Percentiles rank a stretch among this genome's conserved stretches.
Conservation (phyloP, 805 yeast genomes). For the Debaryomyces hansenii region DNA sequence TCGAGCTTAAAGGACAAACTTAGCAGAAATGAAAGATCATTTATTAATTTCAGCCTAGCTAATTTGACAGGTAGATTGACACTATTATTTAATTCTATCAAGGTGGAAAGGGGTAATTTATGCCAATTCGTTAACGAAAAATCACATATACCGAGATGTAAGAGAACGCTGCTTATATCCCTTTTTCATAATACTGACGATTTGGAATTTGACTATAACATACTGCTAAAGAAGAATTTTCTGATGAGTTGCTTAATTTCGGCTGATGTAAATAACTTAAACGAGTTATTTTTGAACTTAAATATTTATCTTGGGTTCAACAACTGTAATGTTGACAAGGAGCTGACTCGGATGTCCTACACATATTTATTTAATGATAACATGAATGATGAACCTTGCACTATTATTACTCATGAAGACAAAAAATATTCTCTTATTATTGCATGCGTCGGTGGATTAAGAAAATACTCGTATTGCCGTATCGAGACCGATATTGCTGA, state of each 20-base stretch:
- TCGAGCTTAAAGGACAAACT: slow-evolving; percentile 30
- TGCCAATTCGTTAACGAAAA: slow-evolving; percentile 2
- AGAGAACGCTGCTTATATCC: slow-evolving; percentile 1
- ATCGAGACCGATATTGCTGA: slow-evolving; percentile 31
- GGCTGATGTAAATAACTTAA: slow-evolving; percentile 30
- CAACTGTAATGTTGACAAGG: slow-evolving; percentile 10
- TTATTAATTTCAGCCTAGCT: slow-evolving; percentile 59
- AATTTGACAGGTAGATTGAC: slow-evolving; percentile 63
- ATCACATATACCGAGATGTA: neutral
- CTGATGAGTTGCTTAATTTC: slow-evolving; percentile 31
- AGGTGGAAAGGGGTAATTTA: slow-evolving; percentile 10
- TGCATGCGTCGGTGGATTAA: slow-evolving; percentile 40
- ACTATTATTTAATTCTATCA: slow-evolving; percentile 17
- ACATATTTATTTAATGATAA: slow-evolving; percentile 21
- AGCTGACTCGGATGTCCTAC: slow-evolving; percentile 16
- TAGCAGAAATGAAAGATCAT: slow-evolving; percentile 50
- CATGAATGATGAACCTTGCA: slow-evolving; percentile 27
- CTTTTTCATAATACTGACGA: slow-evolving; percentile 11
- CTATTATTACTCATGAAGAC: slow-evolving; percentile 26
- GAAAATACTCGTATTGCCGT: slow-evolving; percentile 39
- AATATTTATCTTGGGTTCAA: slow-evolving; percentile 34
- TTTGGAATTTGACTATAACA: slow-evolving; percentile 31
- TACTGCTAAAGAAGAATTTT: slow-evolving; percentile 38
- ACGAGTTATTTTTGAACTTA: slow-evolving; percentile 34
- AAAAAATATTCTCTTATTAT: slow-evolving; percentile 29